Evolutionary conservation across 352 stramenopile species (phyloP).

Genomic region (Phytopythium oedochilum): DNA sequence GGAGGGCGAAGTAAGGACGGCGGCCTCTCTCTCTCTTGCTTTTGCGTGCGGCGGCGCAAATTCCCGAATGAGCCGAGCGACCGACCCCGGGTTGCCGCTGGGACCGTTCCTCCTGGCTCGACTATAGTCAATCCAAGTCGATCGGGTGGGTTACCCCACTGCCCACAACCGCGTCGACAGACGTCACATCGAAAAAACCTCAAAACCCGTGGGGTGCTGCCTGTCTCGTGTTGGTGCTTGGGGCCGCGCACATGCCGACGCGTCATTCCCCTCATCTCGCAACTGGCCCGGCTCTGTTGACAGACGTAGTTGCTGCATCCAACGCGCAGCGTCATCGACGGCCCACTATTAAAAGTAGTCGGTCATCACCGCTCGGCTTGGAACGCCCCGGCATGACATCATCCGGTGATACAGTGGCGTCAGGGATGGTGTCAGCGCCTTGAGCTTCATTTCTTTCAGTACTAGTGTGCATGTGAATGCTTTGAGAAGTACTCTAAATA

Average conservation of each 20-base stretch:
- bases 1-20: background rate
- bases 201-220: background rate
- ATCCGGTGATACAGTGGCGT: background rate
- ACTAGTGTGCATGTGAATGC: too few relatives aligned
- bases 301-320: background rate
- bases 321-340: background rate
- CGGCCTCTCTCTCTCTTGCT: background rate
- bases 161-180: background rate
- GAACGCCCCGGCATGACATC: conserved; percentile 1
- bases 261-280: conserved; percentile 1
- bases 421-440: background rate
- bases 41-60: conserved; percentile 29
- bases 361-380: background rate
- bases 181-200: background rate
- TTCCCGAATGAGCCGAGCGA: conserved; percentile 25
- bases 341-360: conserved; percentile 1
- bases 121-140: background rate
- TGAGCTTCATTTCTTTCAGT: background rate
- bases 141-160: background rate
- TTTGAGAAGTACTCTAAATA: too few relatives aligned
- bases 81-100: background rate
- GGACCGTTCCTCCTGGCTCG: background rate
- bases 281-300: background rate
- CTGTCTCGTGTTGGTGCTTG: conserved; percentile 7
- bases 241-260: conserved; percentile 3